phyloP scores from a whole-genome alignment of 495 filamentous ascomycete genomes.

The Aspergillus sclerotioniger region DNA sequence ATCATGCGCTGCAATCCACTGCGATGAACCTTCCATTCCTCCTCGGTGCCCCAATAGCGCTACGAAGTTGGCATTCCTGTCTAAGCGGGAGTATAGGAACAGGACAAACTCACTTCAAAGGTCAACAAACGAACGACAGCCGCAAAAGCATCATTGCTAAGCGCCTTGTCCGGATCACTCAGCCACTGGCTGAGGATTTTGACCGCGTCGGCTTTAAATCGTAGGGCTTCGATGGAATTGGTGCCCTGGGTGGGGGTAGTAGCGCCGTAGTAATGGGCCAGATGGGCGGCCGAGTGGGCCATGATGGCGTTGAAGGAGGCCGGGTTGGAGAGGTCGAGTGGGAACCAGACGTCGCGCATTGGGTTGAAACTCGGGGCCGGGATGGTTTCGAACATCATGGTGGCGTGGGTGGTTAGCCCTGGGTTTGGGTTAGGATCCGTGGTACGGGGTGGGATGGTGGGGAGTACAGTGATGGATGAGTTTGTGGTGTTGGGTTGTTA shows the following conservation, averaged over 20 bases:
- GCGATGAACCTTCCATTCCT: conserved; percentile 29
- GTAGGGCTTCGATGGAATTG: conserved; percentile 22
- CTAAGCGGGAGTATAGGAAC: not conserved
- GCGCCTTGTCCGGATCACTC: conserved; percentile 21
- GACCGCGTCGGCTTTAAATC: conserved; percentile 26
- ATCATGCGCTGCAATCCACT: conserved; percentile 30
- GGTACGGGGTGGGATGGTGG: not conserved
- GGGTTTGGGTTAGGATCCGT: not conserved
- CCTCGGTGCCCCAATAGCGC: conserved; percentile 32
- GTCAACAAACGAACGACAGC: conserved; percentile 29
- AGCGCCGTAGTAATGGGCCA: conserved; percentile 23
- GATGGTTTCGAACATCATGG: conserved; percentile 32
- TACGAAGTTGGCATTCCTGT: not conserved
- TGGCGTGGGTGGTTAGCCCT: conserved; percentile 30
- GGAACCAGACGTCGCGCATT: conserved; percentile 35
- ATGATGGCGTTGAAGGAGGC: conserved; percentile 31
- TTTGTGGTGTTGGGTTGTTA: conserved; percentile 29
- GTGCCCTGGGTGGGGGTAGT: conserved; percentile 17
- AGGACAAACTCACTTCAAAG: conserved; percentile 23
- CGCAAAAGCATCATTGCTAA: conserved; percentile 28
- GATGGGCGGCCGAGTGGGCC: conserved; percentile 25
- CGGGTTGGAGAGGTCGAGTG: conserved; percentile 30
- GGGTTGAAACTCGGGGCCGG: conserved; percentile 26
- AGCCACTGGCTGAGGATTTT: conserved; percentile 25
- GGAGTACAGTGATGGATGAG: conserved; percentile 28